Base-by-base conservation (phyloP, 2,329 filamentous ascomycete genomes). In the Pyrenophora seminiperda region DNA sequence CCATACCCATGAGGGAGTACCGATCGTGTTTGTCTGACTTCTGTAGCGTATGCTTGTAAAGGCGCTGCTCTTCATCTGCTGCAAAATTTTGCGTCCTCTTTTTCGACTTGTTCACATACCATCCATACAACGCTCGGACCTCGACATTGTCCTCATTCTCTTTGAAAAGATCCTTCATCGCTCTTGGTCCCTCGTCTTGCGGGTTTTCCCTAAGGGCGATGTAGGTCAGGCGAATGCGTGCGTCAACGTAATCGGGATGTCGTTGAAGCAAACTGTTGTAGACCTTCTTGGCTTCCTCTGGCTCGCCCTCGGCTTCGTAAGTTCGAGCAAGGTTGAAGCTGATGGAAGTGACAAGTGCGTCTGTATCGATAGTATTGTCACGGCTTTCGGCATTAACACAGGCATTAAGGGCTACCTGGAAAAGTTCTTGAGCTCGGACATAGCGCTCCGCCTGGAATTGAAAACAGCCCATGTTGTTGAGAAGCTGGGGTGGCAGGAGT, bases 381-480 rank as follows among this genome's bases (percentile, higher is more conserved):
- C 85, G 87, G 63, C 91, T 87, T 38, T 86, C 85, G 54, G 91
- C 87, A 62, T 89, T 88, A 62, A 95, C 86, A 67, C 92, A 97
- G 13, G 93, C 90, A 56, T 88, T 88, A 45, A 99, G 77, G 0
- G 92, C 94, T n/a, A 89, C 86, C 72, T 99, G 90, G 70, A 97
- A 99, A 75, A 95, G 83, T 41, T 93, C 87, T 59, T 90, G 87
- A 17, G 94, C 92, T 54, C 85, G 80, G 15, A 88, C 84, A 56
- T 89, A 86, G 68, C 91, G 91, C 63, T 96, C 91, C 2, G 86
- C 82, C 68, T 96, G 91, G 61, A 91, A 97, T 61, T 96, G 85
- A 75, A 97, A 97, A 73, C 92, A 97, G 4, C 90, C 94, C 70
- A 97, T 96, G 71, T 99, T 99, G 79, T 97, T 99, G 34, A 99